These are phyloP conservation scores for Fusarium sp. DNA, from an alignment of 2,329 filamentous ascomycete species.

Conservation along the genomic window DNA sequence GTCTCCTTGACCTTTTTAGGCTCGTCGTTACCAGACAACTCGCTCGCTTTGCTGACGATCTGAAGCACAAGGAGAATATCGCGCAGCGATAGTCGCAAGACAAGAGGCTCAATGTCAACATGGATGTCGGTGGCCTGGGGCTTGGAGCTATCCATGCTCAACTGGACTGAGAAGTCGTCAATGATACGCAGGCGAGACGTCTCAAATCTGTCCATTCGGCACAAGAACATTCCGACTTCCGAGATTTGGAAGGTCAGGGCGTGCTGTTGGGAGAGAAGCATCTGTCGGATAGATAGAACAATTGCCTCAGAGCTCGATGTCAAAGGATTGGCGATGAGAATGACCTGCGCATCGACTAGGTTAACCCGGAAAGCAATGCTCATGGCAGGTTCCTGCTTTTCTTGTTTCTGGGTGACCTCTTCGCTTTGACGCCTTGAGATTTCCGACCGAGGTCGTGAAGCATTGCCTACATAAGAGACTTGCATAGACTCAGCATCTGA, in stretches of 20 bases:
- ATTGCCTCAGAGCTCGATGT: constrained; percentile 94
- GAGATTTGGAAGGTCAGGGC: constrained; percentile 93
- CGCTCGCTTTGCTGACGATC: constrained; percentile 89
- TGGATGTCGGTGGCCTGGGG: constrained; percentile 79
- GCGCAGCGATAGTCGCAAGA: constrained; percentile 88
- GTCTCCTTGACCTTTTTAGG: constrained; percentile 55
- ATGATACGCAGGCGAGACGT: constrained; percentile 89
- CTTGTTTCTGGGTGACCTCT: constrained; percentile 27
- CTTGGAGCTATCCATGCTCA: constrained; percentile 81
- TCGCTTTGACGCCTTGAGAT: constrained; percentile 43
- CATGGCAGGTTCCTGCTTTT: constrained; percentile 60
- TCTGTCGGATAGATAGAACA: constrained; percentile 92
- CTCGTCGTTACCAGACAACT: constrained; percentile 78
- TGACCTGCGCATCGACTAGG: constrained; percentile 94
- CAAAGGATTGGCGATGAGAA: constrained; percentile 93
- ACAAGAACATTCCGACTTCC: constrained; percentile 97
- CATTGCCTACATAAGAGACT: constrained; percentile 54
- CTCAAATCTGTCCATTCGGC: constrained; percentile 98
- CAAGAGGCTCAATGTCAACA: constrained; percentile 89
- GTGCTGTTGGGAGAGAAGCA: constrained; percentile 92
- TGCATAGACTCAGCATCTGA: constrained; percentile 70
- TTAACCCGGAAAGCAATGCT: constrained; percentile 90
- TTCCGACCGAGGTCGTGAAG: constrained; percentile 48
- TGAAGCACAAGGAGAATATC: constrained; percentile 96
- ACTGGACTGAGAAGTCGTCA: constrained; percentile 93